Evolutionary conservation across 495 filamentous ascomycete genomes (phyloP), one percentile per base, ranked within the genome.

Genomic region (Penicillium taxi): DNA sequence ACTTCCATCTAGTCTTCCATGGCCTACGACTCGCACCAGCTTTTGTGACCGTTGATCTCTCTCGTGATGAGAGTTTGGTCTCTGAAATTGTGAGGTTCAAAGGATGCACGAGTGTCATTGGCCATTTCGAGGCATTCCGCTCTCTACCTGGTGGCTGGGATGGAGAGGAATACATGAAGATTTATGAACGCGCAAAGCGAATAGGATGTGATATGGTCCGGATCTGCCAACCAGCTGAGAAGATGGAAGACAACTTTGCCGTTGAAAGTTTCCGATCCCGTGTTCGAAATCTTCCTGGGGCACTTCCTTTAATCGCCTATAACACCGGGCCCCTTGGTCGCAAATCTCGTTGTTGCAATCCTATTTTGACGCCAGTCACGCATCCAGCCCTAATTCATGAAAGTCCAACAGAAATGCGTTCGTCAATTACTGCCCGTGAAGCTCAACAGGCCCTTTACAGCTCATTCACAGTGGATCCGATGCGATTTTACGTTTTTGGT

Each of bases 1-100:
- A 84, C 47, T 57, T 78, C 4, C 67, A 73, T 30, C 56, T 86
- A 9, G 63, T 84, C 21, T 69, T 75, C 22, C 76, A 84, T 35
- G 82, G 81, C 0, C 58, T 86, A 18, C 75, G 82, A 9, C 64
- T 89, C 16, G 77, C 73, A 0, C 77, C 82, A 4, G 81, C 82
- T 26, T 86, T 82, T 55, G 47, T 82, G 14, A 78, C 77, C 22
- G 57, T 87, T 1, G 81, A 86, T 44, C 53, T 87, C 1, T 69
- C 73, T 8, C 72, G 76, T 24, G 65, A 69, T 25, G 69, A 79
- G 14, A 56, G 59, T 1, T 30, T 72, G 1, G 49, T 86, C 2
- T 56, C 61, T 8, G 66, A 74, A 13, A 60, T 85, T 26, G 58
- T 86, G 8, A 50, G 58, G 14, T 57, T 53, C 29, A 75, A 71